phyloP scores from a whole-genome alignment of 192 early-diverging fungal genomes.

The Funneliformis geosporum region DNA sequence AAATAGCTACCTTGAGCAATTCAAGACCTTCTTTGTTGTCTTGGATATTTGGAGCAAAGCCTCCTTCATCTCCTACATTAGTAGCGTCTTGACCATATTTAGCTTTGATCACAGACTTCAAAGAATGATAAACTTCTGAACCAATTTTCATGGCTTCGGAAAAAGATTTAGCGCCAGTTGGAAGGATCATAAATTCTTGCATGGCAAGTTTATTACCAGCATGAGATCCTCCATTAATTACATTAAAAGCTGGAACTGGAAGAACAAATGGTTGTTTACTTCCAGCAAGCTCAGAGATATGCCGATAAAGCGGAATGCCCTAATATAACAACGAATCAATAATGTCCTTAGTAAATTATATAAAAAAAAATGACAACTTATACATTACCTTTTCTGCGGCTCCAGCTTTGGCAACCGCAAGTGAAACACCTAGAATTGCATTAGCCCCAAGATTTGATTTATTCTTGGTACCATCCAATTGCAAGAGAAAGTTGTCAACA shows the following conservation, averaged over 20 bases:
- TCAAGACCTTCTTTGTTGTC: constrained; percentile 95
- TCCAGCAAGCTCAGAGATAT: constrained; percentile 88
- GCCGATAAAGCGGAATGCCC: constrained; percentile 91
- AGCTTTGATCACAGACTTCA: constrained; percentile 97
- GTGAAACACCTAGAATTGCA: constrained; percentile 97
- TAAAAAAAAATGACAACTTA: neutral
- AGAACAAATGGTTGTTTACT: constrained; percentile 86
- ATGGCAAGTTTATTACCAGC: constrained; percentile 99
- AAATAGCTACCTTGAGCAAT: constrained; percentile 86
- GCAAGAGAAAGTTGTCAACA: constrained; percentile 88
- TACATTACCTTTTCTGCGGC: constrained; percentile 73
- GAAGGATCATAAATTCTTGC: constrained; percentile 99
- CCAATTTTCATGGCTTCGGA: constrained; percentile 97
- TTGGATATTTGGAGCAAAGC: constrained; percentile 99
- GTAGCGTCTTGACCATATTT: constrained; percentile 99
- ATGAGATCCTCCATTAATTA: constrained; percentile 99
- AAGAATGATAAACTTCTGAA: constrained; percentile 93
- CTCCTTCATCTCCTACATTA: constrained; percentile 99
- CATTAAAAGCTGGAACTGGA: constrained; percentile 97
- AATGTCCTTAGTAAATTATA: neutral
- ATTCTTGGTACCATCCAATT: constrained; percentile 94
- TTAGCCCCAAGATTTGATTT: constrained; percentile 97
- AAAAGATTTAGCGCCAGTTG: constrained; percentile 91
- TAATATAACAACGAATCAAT: neutral
- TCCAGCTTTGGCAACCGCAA: constrained; percentile 94